A percentile compares a stretch with the other conserved stretches of the same genome.
Conservation (phyloP, 306 rosid species). For the Vigna mungo region DNA sequence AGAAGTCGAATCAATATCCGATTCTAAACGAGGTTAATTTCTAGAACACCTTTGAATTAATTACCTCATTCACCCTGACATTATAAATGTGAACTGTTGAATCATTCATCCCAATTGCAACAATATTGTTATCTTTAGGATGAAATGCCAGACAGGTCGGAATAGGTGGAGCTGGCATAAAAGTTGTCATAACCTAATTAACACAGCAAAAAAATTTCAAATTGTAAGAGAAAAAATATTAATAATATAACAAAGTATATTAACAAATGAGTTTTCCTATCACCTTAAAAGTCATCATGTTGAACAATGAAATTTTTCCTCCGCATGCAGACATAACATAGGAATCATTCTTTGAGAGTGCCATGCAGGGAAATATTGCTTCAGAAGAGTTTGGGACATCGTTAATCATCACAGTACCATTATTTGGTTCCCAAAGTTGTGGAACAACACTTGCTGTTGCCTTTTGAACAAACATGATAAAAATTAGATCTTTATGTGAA, state of each 20-base stretch:
- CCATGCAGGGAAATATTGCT: conserved; percentile 12
- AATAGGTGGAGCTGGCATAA: conserved; percentile 71
- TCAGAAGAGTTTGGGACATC: conserved; percentile 11
- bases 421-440: conserved; percentile 13
- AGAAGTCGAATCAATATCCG: conserved; percentile 23
- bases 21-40: conserved; percentile 22
- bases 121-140: conserved; percentile 75
- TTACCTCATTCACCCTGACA: conserved; percentile 68
- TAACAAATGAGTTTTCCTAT: not conserved
- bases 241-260: not conserved
- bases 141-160: conserved; percentile 70
- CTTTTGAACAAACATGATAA: conserved; percentile 43
- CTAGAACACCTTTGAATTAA: conserved; percentile 10
- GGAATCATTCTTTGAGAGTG: conserved; percentile 18
- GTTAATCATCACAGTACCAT: conserved; percentile 24
- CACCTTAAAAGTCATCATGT: conserved; percentile 10
- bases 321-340: conserved; percentile 18
- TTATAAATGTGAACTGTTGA: conserved; percentile 72
- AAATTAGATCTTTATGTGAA: not conserved
- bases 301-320: conserved; percentile 2
- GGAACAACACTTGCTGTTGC: conserved; percentile 61
- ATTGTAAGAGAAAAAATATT: not conserved
- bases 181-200: conserved; percentile 72
- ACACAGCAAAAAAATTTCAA: not conserved
- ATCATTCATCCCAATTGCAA: conserved; percentile 81